phyloP scores from a whole-genome alignment of 2,329 filamentous ascomycete species.

The Rhytidhysteron rufulum region DNA sequence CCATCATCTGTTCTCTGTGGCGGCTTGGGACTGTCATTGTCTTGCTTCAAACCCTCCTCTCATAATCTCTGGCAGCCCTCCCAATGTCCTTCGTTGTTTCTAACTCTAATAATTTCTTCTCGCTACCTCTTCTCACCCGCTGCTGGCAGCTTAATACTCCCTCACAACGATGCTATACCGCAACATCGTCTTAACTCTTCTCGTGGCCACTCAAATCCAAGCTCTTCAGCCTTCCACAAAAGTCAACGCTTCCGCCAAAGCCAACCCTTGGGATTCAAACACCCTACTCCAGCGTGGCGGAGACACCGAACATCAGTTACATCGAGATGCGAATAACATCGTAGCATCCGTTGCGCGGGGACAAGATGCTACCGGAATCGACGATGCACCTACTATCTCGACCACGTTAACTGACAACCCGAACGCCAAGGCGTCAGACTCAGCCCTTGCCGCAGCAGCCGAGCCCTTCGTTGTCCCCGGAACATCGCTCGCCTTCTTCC shows the following conservation, averaged over 20 bases:
- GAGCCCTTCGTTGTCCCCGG: conserved; percentile 66
- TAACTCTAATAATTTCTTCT: conserved; percentile 28
- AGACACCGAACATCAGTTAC: conserved; percentile 29
- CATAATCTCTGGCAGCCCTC: too few relatives aligned
- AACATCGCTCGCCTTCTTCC: conserved; percentile 64
- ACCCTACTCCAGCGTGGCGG: conserved; percentile 24
- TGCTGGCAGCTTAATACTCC: conserved; percentile 31
- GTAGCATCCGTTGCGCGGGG: conserved; percentile 32
- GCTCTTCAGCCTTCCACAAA: conserved; percentile 2
- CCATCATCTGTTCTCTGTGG: too few relatives aligned
- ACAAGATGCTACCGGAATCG: conserved; percentile 27
- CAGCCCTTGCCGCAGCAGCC: conserved; percentile 37
- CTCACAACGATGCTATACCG: conserved; percentile 31
- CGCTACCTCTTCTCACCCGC: conserved; percentile 26
- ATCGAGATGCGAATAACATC: conserved; percentile 25
- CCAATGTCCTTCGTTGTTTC: too few relatives aligned
- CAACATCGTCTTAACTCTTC: conserved; percentile 23
- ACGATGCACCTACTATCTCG: conserved; percentile 26
- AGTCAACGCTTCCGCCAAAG: conserved; percentile 27
- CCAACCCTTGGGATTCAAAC: too few relatives aligned
- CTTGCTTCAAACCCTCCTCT: too few relatives aligned
- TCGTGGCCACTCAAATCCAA: conserved; percentile 24
- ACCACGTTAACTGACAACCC: conserved; percentile 36
- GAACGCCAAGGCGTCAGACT: conserved; percentile 36
- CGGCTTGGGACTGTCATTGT: too few relatives aligned